Base-by-base conservation (phyloP, 2,329 filamentous ascomycete genomes). In the Trichoderma guizhouense region DNA sequence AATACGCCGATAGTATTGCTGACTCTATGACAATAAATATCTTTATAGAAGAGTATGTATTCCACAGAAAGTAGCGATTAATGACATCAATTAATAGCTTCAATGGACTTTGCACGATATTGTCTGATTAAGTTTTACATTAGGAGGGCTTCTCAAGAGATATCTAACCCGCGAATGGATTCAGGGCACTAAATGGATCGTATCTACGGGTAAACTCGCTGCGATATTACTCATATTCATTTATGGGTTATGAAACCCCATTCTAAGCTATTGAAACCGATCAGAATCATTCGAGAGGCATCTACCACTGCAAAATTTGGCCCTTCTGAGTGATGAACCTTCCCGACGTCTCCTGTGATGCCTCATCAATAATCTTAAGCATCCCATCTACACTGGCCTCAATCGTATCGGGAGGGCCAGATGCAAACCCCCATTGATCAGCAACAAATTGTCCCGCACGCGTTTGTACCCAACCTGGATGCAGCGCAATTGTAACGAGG, bases 391-490 rank as follows among this genome's bases (percentile, higher is more conserved):
- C 79, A 24, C 81, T 81, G 0, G 77, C 75, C 3, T 82, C 79
- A 7, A 69, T 12, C 5, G 82, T 69, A 2, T 76, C 77, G 8
- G 76, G 79, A 5, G 78, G 76, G 0, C 69, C 75, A 3, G 72
- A 64, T 4, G 72, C 43, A 61, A 78, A 76, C 0, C 75, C 76
- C 82, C 81, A 83, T 53, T 80, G 74, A 8, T 74, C 74, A 0
- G 81, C 81, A 3, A 76, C 78, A 2, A 73, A 73, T 1, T 79
- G 72, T 2, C 82, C 82, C 73, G 77, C 76, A 3, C 74, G 70
- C 0, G 80, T 82, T 32, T 75, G 72, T 3, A 83, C 81, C 76
- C 81, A 83, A 0, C 83, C 82, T 1, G 83, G 83, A 72, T 84
- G 82, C 2, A 82, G 73, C 0, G 80, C 79, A 24, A 81, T 73